Conservation (phyloP, 2,329 filamentous ascomycete genomes). For the Fusarium avenaceum region DNA sequence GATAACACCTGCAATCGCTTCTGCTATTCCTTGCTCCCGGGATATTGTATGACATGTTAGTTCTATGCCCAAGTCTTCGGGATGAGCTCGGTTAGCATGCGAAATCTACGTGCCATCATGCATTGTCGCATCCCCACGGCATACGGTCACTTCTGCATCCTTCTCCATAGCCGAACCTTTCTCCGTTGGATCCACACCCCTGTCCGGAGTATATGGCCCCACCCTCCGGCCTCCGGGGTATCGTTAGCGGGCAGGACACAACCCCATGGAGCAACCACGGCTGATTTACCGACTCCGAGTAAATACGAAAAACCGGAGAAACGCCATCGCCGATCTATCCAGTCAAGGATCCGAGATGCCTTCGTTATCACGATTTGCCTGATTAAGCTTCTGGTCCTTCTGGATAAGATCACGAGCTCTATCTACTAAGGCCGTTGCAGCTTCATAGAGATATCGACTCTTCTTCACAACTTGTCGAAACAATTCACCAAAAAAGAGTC, state of each 20-base stretch:
- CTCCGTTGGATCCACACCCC: constrained; percentile 10
- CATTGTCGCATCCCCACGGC: no score
- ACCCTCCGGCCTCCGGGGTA: constrained; percentile 3
- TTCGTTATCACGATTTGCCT: not conserved
- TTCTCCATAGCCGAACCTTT: not conserved
- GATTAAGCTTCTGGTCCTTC: not conserved
- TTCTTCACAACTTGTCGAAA: not conserved
- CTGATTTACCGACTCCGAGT: not conserved
- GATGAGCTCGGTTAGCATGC: no score
- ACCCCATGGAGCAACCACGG: not conserved
- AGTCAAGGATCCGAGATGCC: not conserved
- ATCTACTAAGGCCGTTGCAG: not conserved
- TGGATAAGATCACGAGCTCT: constrained; percentile 4
- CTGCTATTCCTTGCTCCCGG: no score
- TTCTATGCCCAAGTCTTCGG: no score
- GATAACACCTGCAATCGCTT: no score
- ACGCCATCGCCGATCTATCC: not conserved
- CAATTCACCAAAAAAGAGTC: no score
- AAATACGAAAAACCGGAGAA: not conserved
- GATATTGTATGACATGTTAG: no score
- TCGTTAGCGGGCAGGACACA: not conserved
- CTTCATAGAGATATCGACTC: not conserved
- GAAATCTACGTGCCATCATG: no score
- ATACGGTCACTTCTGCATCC: no score
- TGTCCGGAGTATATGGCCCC: constrained; percentile 7